Conservation (phyloP, 768 basidiomycete species). For the Clathrus columnatus region DNA sequence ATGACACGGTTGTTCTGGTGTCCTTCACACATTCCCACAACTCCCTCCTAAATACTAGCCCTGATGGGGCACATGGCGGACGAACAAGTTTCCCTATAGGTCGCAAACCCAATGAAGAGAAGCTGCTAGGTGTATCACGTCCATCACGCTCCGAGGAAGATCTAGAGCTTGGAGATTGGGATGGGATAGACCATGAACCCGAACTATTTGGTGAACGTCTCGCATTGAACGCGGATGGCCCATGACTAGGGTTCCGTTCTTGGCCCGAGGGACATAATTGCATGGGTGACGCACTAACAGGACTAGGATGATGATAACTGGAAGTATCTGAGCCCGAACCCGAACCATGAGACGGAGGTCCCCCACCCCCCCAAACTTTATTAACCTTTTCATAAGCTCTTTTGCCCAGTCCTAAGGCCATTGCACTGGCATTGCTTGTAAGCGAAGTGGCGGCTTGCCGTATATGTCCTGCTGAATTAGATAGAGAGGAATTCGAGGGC, state of each 20-base stretch:
- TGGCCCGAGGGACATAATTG: neutral
- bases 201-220: slow-evolving; percentile 56
- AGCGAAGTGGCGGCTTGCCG: slow-evolving; percentile 69
- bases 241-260: neutral
- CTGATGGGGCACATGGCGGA: slow-evolving; percentile 21
- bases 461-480: slow-evolving; percentile 14
- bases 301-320: slow-evolving; percentile 36
- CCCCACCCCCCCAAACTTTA: slow-evolving; percentile 42
- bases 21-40: slow-evolving; percentile 46
- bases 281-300: slow-evolving; percentile 1
- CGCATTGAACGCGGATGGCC: slow-evolving; percentile 10
- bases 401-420: slow-evolving; percentile 45
- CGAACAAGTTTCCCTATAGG: slow-evolving; percentile 3
- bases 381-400: slow-evolving; percentile 74
- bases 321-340: slow-evolving; percentile 26
- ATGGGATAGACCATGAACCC: slow-evolving; percentile 44
- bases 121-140: slow-evolving; percentile 22
- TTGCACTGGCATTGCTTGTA: slow-evolving; percentile 58
- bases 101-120: neutral
- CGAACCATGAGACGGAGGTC: neutral
- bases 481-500: slow-evolving; percentile 2
- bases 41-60: slow-evolving; percentile 61
- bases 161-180: slow-evolving; percentile 31
- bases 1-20: slow-evolving; percentile 25
- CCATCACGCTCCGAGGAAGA: slow-evolving; percentile 42